Evolutionary conservation across 106 monocot genomes (phyloP), one percentile per base, ranked within the genome.

Genomic region (Allium sativum): DNA sequence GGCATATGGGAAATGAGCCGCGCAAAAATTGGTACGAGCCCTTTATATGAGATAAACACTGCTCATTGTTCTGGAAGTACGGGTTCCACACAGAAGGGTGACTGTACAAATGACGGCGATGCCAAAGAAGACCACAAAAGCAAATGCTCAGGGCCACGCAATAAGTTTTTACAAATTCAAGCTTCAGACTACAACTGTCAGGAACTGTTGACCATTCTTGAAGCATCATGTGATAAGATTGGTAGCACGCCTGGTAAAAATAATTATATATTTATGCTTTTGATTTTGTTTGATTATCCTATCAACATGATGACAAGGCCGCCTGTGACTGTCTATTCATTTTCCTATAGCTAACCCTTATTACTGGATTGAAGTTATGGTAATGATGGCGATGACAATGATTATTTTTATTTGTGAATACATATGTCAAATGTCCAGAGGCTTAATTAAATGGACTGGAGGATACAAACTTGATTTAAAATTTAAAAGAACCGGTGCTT

Each of bases 1-100:
- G 90, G 96, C 47, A 65, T 51, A 18, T 96, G 96, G 96, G 96
- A 96, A 63, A 79, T 18, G 74, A 76, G 69, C 60, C 62, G 74
- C 5, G 60, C 55, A 56, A 17, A 56, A 56, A 40, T 21, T 19
- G 58, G 10, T 8, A 45, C 18, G 12, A 40, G 59, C 65, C 54
- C 64, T 72, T 47, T 42, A 53, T 3, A 9, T 45, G 20, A 45
- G 16, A 21, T 53, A 10, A 42, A 41, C 16, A 9, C 9, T 47
- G 18, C 61, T 67, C 22, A 17, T 54, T 44, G 57, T 51, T 55
- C 10, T 40, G 12, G 10, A 10, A 61, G 52, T 43, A 53, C 22
- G 16, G 51, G 46, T 45, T 69, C 61, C n/a, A 48, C 12, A 13
- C 51, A 42, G 7, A 62, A 54, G 43, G 21, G 44, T 55, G n/a